A percentile compares a stretch with the other conserved stretches of the same genome.
phyloP scores from a whole-genome alignment of 305 asterid species.

The Fraxinus sp. region DNA sequence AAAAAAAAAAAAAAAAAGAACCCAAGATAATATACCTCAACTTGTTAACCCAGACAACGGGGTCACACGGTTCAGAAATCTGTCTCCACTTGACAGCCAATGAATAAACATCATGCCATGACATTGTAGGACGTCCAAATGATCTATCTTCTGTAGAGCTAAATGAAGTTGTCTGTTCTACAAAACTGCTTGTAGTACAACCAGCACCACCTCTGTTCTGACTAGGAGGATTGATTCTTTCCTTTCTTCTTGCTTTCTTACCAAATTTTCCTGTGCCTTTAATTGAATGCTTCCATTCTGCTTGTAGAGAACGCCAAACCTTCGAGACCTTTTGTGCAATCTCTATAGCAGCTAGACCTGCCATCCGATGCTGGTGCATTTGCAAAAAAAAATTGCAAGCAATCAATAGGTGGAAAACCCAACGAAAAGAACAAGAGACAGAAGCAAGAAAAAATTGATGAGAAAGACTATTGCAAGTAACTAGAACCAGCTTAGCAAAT shows the following conservation, averaged over 20 bases:
- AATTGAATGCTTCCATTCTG: constrained; percentile 73
- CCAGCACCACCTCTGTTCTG: constrained; percentile 99
- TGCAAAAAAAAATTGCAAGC: constrained; percentile 23
- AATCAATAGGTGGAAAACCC: constrained; percentile 26
- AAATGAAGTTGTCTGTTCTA: constrained; percentile 53
- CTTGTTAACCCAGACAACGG: constrained; percentile 92
- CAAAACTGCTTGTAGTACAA: constrained; percentile 82
- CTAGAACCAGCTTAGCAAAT: not conserved
- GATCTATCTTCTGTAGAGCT: constrained; percentile 66
- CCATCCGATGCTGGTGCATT: constrained; percentile 87
- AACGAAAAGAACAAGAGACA: constrained; percentile 17
- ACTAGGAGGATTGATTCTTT: constrained; percentile 61
- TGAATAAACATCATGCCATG: constrained; percentile 81
- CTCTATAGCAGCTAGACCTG: constrained; percentile 97
- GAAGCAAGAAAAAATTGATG: not conserved
- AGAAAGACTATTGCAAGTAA: not conserved
- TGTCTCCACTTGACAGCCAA: constrained; percentile 98
- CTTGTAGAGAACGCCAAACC: constrained; percentile 90
- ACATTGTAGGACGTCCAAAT: constrained; percentile 64
- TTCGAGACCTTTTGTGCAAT: constrained; percentile 89
- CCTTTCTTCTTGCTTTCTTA: constrained; percentile 72
- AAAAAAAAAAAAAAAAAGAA: not conserved
- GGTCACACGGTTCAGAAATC: constrained; percentile 97
- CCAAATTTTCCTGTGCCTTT: constrained; percentile 72
- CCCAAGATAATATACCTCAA: constrained; percentile 55